These are phyloP conservation scores for Geoglossum cookeanum DNA, from an alignment of 2,329 filamentous ascomycete genomes.

Conservation along the genomic window DNA sequence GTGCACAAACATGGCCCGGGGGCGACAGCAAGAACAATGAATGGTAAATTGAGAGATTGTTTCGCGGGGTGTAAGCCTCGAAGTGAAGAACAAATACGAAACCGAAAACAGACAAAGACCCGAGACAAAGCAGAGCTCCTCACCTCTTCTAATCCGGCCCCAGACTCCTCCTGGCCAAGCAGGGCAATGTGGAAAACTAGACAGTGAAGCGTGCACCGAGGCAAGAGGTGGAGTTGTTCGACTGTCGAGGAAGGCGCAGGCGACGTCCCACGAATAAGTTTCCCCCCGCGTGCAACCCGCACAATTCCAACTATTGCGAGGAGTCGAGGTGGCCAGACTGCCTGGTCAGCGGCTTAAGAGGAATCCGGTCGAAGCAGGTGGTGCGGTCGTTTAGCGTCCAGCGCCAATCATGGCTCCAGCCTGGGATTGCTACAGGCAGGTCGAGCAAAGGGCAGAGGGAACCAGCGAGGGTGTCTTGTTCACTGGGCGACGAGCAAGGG, in stretches of 20 bases:
- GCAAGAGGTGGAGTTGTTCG: background rate
- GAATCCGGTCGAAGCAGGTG: background rate
- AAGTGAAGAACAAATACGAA: background rate
- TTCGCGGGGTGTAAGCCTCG: background rate
- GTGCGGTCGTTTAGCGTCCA: background rate
- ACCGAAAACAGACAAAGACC: background rate
- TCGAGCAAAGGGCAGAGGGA: background rate
- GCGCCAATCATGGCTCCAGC: background rate
- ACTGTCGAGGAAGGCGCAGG: background rate
- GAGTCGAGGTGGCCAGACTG: background rate
- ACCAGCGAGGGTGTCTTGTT: background rate
- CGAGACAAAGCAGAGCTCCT: background rate
- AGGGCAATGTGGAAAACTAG: background rate
- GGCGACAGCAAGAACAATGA: background rate
- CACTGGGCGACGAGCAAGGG: background rate
- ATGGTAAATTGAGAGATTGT: background rate
- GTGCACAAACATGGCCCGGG: background rate
- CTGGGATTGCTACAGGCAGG: background rate
- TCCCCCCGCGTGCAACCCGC: background rate
- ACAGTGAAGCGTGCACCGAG: background rate
- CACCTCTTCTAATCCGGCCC: background rate
- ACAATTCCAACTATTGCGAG: background rate
- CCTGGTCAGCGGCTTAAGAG: background rate
- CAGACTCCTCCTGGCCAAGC: background rate
- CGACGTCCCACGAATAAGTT: background rate